phyloP scores from a whole-genome alignment of 108 stramenopile species.

The Nitzschia putrida region DNA sequence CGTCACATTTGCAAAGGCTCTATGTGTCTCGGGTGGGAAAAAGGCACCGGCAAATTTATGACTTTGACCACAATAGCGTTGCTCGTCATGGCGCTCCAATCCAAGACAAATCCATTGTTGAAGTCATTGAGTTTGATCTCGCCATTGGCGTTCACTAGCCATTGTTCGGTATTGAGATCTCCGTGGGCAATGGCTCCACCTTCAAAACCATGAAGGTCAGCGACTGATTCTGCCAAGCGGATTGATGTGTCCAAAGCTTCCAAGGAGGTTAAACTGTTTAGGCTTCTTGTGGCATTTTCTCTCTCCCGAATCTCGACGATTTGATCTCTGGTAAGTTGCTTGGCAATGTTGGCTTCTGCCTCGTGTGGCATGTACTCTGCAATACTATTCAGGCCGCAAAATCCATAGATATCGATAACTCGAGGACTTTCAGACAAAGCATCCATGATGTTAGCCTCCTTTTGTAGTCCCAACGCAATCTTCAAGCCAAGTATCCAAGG shows the following conservation, averaged over 20 bases:
- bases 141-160: constrained; percentile 60
- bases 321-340: constrained; percentile 33
- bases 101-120: constrained; percentile 66
- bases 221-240: constrained; percentile 68
- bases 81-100: constrained; percentile 50
- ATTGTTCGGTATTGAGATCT: constrained; percentile 75
- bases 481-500: constrained; percentile 40
- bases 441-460: constrained; percentile 70
- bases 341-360: constrained; percentile 55
- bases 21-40: neutral
- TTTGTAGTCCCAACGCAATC: neutral
- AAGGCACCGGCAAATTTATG: constrained; percentile 40
- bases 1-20: too few species aligned
- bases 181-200: constrained; percentile 65
- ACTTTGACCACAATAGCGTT: constrained; percentile 58
- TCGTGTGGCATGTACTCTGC: constrained; percentile 52
- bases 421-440: constrained; percentile 62
- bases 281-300: constrained; percentile 39
- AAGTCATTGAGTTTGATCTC: constrained; percentile 73
- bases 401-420: constrained; percentile 59
- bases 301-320: neutral
- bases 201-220: constrained; percentile 63
- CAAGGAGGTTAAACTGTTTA: constrained; percentile 53
- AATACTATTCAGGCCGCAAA: constrained; percentile 60
- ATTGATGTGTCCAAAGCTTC: constrained; percentile 57